phyloP scores from a whole-genome alignment of 108 stramenopile species.

The Nitzschia putrida region DNA sequence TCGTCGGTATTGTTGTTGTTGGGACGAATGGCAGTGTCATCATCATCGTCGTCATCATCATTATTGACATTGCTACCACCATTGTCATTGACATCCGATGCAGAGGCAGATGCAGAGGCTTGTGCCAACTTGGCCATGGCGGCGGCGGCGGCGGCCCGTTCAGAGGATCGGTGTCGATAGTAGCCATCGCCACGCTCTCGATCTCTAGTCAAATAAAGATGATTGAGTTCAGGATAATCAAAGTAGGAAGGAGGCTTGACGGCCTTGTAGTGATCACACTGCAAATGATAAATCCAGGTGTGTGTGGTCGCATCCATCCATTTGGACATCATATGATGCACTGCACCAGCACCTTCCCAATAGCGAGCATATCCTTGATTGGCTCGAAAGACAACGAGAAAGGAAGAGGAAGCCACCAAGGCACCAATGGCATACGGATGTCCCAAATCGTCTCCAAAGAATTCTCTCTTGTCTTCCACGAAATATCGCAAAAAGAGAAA shows the following conservation, averaged over 20 bases:
- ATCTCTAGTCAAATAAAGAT: conserved; percentile 56
- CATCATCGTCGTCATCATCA: neutral
- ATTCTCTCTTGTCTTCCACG: neutral
- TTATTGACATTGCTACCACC: neutral
- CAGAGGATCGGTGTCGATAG: too few species aligned
- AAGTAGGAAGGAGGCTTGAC: conserved; percentile 68
- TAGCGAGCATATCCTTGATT: conserved; percentile 69
- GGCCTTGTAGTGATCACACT: conserved; percentile 47
- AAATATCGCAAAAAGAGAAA: conserved; percentile 41
- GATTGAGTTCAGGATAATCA: conserved; percentile 67
- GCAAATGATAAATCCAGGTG: conserved; percentile 63
- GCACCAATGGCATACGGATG: conserved; percentile 79
- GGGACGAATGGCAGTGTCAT: neutral
- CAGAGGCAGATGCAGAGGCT: too few species aligned
- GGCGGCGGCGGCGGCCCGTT: too few species aligned
- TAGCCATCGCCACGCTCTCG: conserved; percentile 42
- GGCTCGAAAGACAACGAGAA: conserved; percentile 69
- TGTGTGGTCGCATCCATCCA: conserved; percentile 70
- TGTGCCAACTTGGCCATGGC: too few species aligned
- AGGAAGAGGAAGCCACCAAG: conserved; percentile 44
- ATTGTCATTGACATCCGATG: neutral
- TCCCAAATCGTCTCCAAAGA: conserved; percentile 7
- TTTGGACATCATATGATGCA: conserved; percentile 66
- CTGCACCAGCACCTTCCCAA: conserved; percentile 61
- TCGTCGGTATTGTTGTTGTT: too few species aligned